A percentile compares a stretch with the other conserved stretches of the same genome.
Conservation (phyloP, 257 asterid genomes). For the Rauvolfia tetraphylla region DNA sequence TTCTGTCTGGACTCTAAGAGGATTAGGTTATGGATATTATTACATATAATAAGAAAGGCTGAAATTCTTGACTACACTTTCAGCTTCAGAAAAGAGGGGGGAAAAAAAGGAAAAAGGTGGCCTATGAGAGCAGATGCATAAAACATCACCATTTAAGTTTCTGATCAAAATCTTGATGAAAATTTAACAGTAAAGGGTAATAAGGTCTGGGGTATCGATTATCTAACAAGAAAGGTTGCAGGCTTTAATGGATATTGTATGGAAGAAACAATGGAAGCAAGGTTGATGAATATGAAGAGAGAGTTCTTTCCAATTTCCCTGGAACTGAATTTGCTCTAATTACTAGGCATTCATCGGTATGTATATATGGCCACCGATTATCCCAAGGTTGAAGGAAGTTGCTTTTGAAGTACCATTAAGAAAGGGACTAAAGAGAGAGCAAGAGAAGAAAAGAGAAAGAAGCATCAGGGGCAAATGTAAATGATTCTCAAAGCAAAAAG, state of each 20-base stretch:
- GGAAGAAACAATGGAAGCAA: not conserved
- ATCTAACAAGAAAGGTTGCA: not conserved
- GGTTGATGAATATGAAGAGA: not conserved
- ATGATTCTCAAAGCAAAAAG: conserved; percentile 7
- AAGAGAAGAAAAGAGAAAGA: not conserved
- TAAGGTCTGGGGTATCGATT: not conserved
- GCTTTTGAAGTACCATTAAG: not conserved
- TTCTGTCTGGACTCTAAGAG: conserved; percentile 2
- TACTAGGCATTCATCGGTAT: not conserved
- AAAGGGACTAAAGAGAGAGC: not conserved
- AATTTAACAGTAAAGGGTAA: not conserved
- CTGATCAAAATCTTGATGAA: not conserved
- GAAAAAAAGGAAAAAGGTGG: not conserved
- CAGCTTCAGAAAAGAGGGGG: not conserved
- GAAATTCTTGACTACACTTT: not conserved
- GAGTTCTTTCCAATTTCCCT: not conserved
- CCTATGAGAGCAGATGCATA: not conserved
- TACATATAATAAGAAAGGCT: not conserved
- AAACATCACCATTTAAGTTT: not conserved
- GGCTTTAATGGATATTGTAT: not conserved
- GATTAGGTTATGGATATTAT: not conserved
- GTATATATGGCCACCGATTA: not conserved
- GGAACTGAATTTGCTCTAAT: not conserved
- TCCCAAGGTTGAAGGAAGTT: not conserved
- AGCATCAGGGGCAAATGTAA: not conserved